phyloP scores from a whole-genome alignment of 257 asterid genomes.

The Ocimum tenuiflorum region DNA sequence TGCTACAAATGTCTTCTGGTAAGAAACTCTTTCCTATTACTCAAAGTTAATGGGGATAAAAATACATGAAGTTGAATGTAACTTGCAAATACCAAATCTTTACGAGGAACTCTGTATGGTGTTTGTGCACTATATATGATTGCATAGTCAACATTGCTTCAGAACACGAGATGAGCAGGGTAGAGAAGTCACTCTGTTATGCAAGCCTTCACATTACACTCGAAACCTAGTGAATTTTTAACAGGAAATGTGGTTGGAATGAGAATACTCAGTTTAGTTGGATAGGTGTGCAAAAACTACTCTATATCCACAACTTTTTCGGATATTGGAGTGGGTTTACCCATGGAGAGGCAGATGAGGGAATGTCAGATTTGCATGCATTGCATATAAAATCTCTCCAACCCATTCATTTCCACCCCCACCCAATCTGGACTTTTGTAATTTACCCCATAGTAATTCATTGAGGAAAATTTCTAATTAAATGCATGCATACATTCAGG shows the following conservation, averaged over 20 bases:
- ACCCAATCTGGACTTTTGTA: background rate
- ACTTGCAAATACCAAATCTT: background rate
- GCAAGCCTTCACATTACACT: background rate
- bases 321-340: background rate
- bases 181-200: background rate
- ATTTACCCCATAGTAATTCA: background rate
- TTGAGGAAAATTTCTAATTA: slow-evolving; percentile 5
- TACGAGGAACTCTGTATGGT: background rate
- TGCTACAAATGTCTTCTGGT: slow-evolving; percentile 95
- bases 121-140: background rate
- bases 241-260: background rate
- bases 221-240: background rate
- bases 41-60: slow-evolving; percentile 23
- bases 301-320: background rate
- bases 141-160: background rate
- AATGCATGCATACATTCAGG: slow-evolving; percentile 40
- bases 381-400: background rate
- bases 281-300: background rate
- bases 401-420: background rate
- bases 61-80: background rate
- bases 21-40: slow-evolving; percentile 24
- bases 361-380: background rate
- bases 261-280: background rate
- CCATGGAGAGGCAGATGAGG: slow-evolving; percentile 4
- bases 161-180: background rate